Conservation (phyloP, 768 basidiomycete species). For the Xerocomus brunneocitrinus region DNA sequence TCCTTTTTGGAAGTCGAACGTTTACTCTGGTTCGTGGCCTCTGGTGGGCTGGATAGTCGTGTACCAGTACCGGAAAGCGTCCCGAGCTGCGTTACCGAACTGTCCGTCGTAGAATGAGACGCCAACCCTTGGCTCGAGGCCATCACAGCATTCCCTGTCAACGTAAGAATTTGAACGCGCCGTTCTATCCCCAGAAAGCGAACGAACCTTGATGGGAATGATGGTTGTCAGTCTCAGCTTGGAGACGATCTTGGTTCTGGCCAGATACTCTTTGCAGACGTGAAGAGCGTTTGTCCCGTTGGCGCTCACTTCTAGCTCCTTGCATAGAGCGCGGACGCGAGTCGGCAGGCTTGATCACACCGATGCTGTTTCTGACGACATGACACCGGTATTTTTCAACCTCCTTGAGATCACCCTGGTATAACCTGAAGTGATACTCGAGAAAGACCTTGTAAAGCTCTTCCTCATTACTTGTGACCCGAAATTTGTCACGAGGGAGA, state of each 20-base stretch:
- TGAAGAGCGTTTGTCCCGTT: not conserved
- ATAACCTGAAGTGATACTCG: constrained; percentile 13
- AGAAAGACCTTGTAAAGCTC: constrained; percentile 20
- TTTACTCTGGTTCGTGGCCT: not conserved
- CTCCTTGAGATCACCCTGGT: not conserved
- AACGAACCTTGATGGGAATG: constrained; percentile 10
- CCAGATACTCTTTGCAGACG: not conserved
- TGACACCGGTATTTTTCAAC: not conserved
- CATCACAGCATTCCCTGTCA: not conserved
- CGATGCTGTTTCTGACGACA: constrained; percentile 5
- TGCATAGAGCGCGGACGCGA: not conserved
- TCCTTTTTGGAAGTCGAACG: not conserved
- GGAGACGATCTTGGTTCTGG: not conserved
- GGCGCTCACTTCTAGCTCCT: not conserved
- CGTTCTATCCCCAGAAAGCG: not conserved
- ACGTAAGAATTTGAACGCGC: not conserved
- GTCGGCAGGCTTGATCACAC: constrained; percentile 2
- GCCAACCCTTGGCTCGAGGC: not conserved
- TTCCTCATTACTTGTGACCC: constrained; percentile 5
- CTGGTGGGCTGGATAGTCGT: not conserved
- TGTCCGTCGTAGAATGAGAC: not conserved
- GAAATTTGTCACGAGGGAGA: not conserved
- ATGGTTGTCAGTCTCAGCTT: not conserved
- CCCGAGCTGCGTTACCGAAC: not conserved
- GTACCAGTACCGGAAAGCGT: not conserved